A percentile compares a stretch with the other conserved stretches of the same genome.
phyloP scores from a whole-genome alignment of 2,329 filamentous ascomycete species.

The Ceratocystis cacaofunesta region DNA sequence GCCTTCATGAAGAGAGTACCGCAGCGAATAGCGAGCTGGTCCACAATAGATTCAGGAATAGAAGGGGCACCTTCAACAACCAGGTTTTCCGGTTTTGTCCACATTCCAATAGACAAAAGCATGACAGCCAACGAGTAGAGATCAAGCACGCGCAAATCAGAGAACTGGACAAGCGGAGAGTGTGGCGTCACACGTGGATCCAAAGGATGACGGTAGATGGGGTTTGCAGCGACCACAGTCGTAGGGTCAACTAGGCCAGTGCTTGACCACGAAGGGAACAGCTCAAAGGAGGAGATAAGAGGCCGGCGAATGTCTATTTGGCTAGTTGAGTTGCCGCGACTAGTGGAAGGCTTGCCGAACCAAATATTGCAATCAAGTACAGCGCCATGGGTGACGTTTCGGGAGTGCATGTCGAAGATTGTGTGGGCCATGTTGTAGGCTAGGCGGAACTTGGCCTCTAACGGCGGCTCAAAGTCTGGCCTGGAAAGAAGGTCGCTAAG shows the following conservation, averaged over 20 bases:
- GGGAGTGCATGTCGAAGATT: slow-evolving; percentile 56
- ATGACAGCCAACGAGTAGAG: slow-evolving; percentile 61
- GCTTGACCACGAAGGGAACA: slow-evolving; percentile 34
- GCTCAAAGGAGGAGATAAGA: slow-evolving; percentile 57
- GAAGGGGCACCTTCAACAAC: slow-evolving; percentile 26
- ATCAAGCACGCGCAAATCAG: slow-evolving; percentile 47
- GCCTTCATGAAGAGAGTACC: slow-evolving; percentile 63
- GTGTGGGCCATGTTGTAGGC: slow-evolving; percentile 59
- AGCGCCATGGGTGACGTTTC: slow-evolving; percentile 56
- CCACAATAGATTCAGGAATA: slow-evolving; percentile 36
- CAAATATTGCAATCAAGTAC: slow-evolving; percentile 52
- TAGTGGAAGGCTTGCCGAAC: slow-evolving; percentile 39
- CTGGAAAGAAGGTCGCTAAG: slow-evolving; percentile 38
- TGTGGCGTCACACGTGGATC: slow-evolving; percentile 38
- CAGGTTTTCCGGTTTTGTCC: slow-evolving; percentile 49
- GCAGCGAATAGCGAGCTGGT: slow-evolving; percentile 51
- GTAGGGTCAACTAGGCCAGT: slow-evolving; percentile 26
- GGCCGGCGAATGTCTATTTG: slow-evolving; percentile 52
- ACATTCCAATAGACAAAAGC: slow-evolving; percentile 60
- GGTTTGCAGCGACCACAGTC: slow-evolving; percentile 20
- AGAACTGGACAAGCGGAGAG: slow-evolving; percentile 33
- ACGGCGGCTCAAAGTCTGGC: slow-evolving; percentile 43
- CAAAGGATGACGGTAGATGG: slow-evolving; percentile 51
- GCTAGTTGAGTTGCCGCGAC: slow-evolving; percentile 28
- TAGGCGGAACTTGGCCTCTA: slow-evolving; percentile 63